Evolutionary conservation across 495 filamentous ascomycete genomes (phyloP), one percentile per base, ranked within the genome.

Genomic region (Rostrohypoxylon terebratum): DNA sequence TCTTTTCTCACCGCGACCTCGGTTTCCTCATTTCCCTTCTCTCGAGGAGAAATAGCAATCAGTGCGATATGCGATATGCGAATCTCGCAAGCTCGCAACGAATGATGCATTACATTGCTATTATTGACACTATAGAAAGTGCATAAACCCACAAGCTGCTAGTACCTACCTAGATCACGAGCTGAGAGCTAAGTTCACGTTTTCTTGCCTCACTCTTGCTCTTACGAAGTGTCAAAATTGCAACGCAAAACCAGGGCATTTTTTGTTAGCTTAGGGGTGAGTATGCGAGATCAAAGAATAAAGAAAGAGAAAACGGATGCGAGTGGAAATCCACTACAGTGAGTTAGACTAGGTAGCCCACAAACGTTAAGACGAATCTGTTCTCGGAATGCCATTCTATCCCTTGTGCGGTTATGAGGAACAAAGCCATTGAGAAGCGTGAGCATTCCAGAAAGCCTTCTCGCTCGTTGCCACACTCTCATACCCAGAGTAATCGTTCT

Each of bases 361-460:
- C 58, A 48, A 38, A 53, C 44, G 71, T 58, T 67, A 36, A 36
- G 67, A 75, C 67, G 62, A 69, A 69, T 66, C 44, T 53, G 48
- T 70, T 62, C 44, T 55, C 75, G 68, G 69, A 71, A 75, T 77
- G 70, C 21, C 45, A 8, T n/a, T 34, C 40, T 50, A 48, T 54
- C 38, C 59, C 54, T 66, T 69, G 31, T 66, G 50, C 63, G 70
- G 44, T n/a, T 42, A 21, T 18, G 20, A 44, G 11, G 36, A 51
- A 77, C 75, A 77, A 77, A 77, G 75, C 44, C 61, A 74, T 77
- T 74, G 31, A 70, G 40, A 66, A 16, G 40, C 44, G 45, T 64
- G 20, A 48, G 16, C 64, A 72, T 69, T 68, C 73, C 69, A 69
- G 38, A 16, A 62, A 28, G 42, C 10, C 38, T 3, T 4, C 13